Evolutionary conservation across 2,329 filamentous ascomycete genomes (phyloP), one percentile per base, ranked within the genome.

Genomic region (Exserohilum rostratum): DNA sequence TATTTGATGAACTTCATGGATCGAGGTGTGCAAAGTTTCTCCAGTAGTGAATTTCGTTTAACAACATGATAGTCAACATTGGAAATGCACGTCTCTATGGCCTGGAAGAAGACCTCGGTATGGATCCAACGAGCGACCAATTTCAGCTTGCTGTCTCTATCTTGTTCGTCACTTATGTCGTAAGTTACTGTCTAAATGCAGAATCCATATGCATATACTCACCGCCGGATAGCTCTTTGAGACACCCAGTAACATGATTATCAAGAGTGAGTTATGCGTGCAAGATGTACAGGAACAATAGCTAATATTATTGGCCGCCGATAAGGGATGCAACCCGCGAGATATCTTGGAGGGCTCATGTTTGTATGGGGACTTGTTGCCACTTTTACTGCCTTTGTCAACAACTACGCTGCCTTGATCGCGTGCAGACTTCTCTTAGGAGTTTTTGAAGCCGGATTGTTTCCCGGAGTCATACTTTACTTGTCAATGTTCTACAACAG

Each of bases 1-100:
- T 86, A 84, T 57, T 64, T 86, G 17, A 66, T 67, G 60, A 67
- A 65, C 13, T 68, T 67, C 43, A 64, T 68, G 65, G 84, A 87
- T 67, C 77, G 84, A 49, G 79, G 79, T 76, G 61, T 45, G 59
- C 43, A 12, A 3, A 7, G 4, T 9, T 22, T 25, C 11, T 12
- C 13, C 9, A 6, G 22, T n/a, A 27, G 34, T 4, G 52, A 11
- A 9, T 10, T 17, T 5, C 25, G 7, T 33, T 49, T 56, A 6
- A 59, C 45, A 13, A 18, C 3, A 2, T 5, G 12, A 12, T 17
- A 65, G 60, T 68, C 27, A 48, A 45, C 40, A 58, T 66, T 68
- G 78, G 80, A 43, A 83, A 83, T 61, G 80, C 80, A 56, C 57
- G 57, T 25, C 43, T 65, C 3, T 67, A 64, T 13, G 46, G 50